Evolutionary conservation across 495 filamentous ascomycete species (phyloP).

Genomic region (Melanomma pulvis-pyrius): DNA sequence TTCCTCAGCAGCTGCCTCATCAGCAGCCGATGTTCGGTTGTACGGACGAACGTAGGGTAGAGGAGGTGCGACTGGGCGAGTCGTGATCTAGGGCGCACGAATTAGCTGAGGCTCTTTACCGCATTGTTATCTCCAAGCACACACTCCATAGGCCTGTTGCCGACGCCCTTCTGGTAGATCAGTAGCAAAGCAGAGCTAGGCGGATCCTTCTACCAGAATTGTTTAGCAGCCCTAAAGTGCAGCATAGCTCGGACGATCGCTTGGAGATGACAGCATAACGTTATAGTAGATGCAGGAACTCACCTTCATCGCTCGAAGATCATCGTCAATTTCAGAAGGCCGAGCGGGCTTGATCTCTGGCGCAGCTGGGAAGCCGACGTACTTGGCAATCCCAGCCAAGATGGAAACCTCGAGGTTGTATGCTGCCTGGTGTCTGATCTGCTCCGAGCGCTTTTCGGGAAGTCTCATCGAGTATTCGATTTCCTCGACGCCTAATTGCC

Average conservation of each 20-base stretch:
- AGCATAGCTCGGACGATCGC: no score
- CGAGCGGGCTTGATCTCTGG: slow-evolving; percentile 74
- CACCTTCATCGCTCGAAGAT: slow-evolving; percentile 88
- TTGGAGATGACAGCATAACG: not conserved
- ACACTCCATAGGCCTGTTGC: no score
- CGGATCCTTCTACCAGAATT: no score
- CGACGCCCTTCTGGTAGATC: no score
- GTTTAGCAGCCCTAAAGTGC: no score
- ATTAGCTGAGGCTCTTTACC: slow-evolving; percentile 27
- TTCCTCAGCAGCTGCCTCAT: slow-evolving; percentile 70
- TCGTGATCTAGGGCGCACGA: slow-evolving; percentile 26
- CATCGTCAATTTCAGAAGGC: slow-evolving; percentile 75
- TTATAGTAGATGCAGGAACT: slow-evolving; percentile 47
- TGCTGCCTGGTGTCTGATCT: slow-evolving; percentile 74
- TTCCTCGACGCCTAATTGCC: slow-evolving; percentile 78
- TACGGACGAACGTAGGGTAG: slow-evolving; percentile 30
- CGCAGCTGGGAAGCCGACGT: slow-evolving; percentile 94
- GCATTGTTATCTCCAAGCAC: no score
- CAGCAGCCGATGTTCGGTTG: slow-evolving; percentile 45
- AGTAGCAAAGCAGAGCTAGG: no score
- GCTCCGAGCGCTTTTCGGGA: slow-evolving; percentile 68
- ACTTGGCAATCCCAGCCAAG: slow-evolving; percentile 86
- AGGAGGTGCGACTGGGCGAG: slow-evolving; percentile 23
- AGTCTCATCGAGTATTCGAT: slow-evolving; percentile 68
- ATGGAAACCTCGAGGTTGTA: slow-evolving; percentile 94